phyloP scores from a whole-genome alignment of 164 flowering plant species.

The Pachysandra terminalis region DNA sequence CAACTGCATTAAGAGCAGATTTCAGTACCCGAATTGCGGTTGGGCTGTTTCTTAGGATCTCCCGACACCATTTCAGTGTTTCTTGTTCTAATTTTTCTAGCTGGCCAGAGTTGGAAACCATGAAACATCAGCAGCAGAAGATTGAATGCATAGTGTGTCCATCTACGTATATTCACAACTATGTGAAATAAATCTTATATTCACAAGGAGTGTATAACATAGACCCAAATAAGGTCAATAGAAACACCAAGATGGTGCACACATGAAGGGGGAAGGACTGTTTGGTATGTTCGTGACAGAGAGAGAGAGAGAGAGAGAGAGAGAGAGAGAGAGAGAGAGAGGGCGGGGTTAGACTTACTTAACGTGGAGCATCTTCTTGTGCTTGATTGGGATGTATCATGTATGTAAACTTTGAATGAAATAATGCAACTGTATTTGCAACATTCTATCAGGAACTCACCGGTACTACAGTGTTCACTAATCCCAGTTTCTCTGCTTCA shows the following conservation, averaged over 20 bases:
- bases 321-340: too few relatives aligned
- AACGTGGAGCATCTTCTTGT: too few relatives aligned
- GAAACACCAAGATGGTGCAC: neutral
- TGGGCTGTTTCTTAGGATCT: conserved; percentile 86
- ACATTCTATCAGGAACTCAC: conserved; percentile 41
- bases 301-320: too few relatives aligned
- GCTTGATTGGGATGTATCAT: neutral
- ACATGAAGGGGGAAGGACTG: too few relatives aligned
- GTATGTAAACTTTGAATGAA: too few relatives aligned
- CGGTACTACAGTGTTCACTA: conserved; percentile 84
- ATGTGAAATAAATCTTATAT: neutral
- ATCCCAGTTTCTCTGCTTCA: conserved; percentile 97
- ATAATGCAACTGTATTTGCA: neutral
- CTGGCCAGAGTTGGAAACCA: conserved; percentile 27
- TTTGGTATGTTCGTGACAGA: too few relatives aligned
- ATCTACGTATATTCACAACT: neutral
- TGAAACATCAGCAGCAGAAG: neutral
- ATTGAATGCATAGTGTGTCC: neutral
- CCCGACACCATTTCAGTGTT: conserved; percentile 92
- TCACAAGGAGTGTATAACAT: neutral
- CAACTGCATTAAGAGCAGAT: conserved; percentile 89
- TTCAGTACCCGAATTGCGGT: conserved; percentile 87
- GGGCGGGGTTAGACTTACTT: too few relatives aligned
- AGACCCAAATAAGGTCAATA: neutral
- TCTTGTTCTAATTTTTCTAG: conserved; percentile 75